Conservation (phyloP, 352 stramenopile species). For the Phytophthora sojae region DNA sequence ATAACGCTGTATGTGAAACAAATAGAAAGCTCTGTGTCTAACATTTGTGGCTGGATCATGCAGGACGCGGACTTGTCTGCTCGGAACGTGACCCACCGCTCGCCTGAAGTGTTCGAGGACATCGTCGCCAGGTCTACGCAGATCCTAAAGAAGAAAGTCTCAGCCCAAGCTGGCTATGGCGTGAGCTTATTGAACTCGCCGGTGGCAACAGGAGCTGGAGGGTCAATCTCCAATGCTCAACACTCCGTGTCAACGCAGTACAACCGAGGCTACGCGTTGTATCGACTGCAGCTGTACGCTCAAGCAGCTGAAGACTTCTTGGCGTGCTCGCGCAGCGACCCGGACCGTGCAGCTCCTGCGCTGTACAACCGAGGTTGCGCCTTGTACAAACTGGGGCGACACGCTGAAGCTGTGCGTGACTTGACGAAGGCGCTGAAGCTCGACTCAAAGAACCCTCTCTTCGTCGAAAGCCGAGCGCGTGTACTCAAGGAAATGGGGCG, state of each 20-base stretch:
- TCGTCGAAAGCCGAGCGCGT: conserved; percentile 67
- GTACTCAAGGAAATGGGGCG: conserved; percentile 66
- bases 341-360: conserved; percentile 39
- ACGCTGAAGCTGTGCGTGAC: conserved; percentile 58
- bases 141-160: conserved; percentile 57
- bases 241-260: conserved; percentile 50
- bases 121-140: conserved; percentile 43
- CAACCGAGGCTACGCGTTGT: conserved; percentile 67
- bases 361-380: conserved; percentile 76
- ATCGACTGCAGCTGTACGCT: conserved; percentile 55
- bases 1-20: background rate
- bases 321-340: conserved; percentile 52
- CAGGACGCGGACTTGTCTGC: conserved; percentile 61
- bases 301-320: conserved; percentile 66
- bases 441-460: conserved; percentile 69
- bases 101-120: conserved; percentile 39
- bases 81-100: conserved; percentile 52
- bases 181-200: conserved; percentile 4
- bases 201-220: conserved; percentile 1
- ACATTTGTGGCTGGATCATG: background rate
- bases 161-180: conserved; percentile 19
- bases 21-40: background rate
- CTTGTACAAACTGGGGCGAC: conserved; percentile 54
- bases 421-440: conserved; percentile 73
- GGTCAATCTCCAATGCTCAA: conserved; percentile 40